Percentiles rank a stretch among this genome's conserved stretches.
Conservation (phyloP, 768 basidiomycete species). For the Leccinum arenicola region DNA sequence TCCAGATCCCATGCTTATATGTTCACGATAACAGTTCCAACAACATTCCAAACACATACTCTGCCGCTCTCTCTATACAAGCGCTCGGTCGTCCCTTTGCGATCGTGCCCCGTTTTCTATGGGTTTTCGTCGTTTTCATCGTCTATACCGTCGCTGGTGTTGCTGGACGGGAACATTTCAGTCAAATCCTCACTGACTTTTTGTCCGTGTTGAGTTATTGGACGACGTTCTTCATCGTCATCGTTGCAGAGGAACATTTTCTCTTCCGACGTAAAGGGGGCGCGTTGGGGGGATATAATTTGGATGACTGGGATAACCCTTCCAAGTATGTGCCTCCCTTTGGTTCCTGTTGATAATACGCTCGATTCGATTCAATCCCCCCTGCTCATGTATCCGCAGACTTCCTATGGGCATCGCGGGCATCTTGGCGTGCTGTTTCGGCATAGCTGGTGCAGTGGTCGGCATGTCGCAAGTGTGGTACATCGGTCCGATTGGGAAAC, state of each 20-base stretch:
- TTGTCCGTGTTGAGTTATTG: constrained; percentile 44
- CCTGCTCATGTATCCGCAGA: constrained; percentile 18
- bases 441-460: constrained; percentile 47
- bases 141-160: constrained; percentile 40
- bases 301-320: constrained; percentile 46
- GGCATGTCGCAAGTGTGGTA: constrained; percentile 56
- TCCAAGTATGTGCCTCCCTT: constrained; percentile 27
- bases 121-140: constrained; percentile 41
- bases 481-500: constrained; percentile 44
- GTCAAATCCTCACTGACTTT: constrained; percentile 41
- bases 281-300: constrained; percentile 47
- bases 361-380: neutral
- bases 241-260: constrained; percentile 45
- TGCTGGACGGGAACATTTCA: constrained; percentile 45
- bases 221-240: constrained; percentile 45
- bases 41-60: constrained; percentile 46
- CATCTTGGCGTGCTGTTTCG: constrained; percentile 44
- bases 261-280: constrained; percentile 42
- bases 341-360: neutral
- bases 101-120: constrained; percentile 43
- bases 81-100: constrained; percentile 43
- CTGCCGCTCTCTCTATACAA: constrained; percentile 46
- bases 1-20: neutral
- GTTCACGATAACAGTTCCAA: constrained; percentile 27
- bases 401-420: constrained; percentile 50